Evolutionary conservation across 345 rosid genomes (phyloP).

Genomic region (Bruguiera sexangula): DNA sequence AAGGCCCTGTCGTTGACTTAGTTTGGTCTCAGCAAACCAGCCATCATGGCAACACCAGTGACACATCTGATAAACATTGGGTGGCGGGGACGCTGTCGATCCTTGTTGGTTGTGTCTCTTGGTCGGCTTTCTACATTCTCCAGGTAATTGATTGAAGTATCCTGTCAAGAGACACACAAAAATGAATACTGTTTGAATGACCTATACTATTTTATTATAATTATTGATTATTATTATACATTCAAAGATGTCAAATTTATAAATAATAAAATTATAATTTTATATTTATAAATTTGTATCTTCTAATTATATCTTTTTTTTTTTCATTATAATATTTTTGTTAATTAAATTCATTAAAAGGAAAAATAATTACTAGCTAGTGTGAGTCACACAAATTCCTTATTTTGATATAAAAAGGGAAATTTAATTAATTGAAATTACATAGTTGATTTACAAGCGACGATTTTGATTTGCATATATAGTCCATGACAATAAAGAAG

Average conservation of each 20-base stretch:
- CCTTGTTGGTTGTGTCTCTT: conserved; percentile 60
- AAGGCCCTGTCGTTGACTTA: conserved; percentile 57
- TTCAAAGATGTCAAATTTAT: too few relatives aligned
- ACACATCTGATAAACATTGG: conserved; percentile 47
- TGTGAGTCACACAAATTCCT: too few relatives aligned
- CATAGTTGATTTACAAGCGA: too few relatives aligned
- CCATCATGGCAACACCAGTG: conserved; percentile 20
- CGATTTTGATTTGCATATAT: background rate
- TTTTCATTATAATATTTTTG: background rate
- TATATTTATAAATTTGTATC: too few relatives aligned
- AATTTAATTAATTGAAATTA: too few relatives aligned
- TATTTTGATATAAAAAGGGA: too few relatives aligned
- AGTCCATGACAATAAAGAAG: conserved; percentile 59
- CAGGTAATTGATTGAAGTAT: conserved; percentile 33
- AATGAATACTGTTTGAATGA: too few relatives aligned
- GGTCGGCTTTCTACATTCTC: conserved; percentile 64
- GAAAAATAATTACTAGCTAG: too few relatives aligned
- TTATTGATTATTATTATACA: background rate
- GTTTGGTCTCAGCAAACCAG: conserved; percentile 26
- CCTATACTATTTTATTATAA: too few relatives aligned
- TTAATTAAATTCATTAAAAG: background rate
- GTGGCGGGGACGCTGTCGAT: conserved; percentile 58
- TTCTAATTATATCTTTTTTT: too few relatives aligned
- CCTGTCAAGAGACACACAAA: too few relatives aligned
- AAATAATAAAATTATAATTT: too few relatives aligned